These are phyloP conservation scores for Grigorovia yakushimaensis DNA, from an alignment of 805 yeast species.

Conservation along the genomic window DNA sequence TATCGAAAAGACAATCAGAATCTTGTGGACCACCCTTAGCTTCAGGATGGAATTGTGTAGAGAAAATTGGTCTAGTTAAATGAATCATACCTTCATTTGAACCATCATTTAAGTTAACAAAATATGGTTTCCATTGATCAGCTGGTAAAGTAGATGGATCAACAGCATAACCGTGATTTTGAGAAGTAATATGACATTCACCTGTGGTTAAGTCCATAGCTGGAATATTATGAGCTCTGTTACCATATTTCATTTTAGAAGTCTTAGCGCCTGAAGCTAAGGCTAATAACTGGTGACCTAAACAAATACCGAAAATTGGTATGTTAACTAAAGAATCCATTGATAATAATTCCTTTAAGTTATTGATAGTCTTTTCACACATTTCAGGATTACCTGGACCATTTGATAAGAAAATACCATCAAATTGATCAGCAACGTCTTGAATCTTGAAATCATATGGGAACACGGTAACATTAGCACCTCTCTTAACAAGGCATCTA, in stretches of 20 bases:
- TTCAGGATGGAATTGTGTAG: constrained; percentile 98
- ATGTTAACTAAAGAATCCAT: constrained; percentile 43
- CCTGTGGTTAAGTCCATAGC: constrained; percentile 85
- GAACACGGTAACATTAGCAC: constrained; percentile 92
- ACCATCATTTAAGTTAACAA: constrained; percentile 87
- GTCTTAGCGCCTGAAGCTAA: constrained; percentile 93
- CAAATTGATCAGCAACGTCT: constrained; percentile 82
- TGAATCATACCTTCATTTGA: constrained; percentile 98
- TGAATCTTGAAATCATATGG: constrained; percentile 94
- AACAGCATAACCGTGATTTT: constrained; percentile 97
- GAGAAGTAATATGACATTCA: constrained; percentile 94
- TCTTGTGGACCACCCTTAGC: constrained; percentile 99
- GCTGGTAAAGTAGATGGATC: constrained; percentile 65
- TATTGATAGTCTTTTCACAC: constrained; percentile 67
- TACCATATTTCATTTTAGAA: constrained; percentile 89
- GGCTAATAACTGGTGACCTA: constrained; percentile 95
- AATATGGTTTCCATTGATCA: constrained; percentile 71
- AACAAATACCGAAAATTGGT: constrained; percentile 95
- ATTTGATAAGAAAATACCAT: constrained; percentile 88
- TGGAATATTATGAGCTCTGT: constrained; percentile 98
- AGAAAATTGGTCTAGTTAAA: constrained; percentile 75
- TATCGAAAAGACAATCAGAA: constrained; percentile 83
- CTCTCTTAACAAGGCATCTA: constrained; percentile 88
- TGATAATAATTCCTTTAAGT: constrained; percentile 63
- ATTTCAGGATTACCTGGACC: constrained; percentile 98